phyloP scores from a whole-genome alignment of 148 eudicot genomes.

The Rhododendron griersonianum region DNA sequence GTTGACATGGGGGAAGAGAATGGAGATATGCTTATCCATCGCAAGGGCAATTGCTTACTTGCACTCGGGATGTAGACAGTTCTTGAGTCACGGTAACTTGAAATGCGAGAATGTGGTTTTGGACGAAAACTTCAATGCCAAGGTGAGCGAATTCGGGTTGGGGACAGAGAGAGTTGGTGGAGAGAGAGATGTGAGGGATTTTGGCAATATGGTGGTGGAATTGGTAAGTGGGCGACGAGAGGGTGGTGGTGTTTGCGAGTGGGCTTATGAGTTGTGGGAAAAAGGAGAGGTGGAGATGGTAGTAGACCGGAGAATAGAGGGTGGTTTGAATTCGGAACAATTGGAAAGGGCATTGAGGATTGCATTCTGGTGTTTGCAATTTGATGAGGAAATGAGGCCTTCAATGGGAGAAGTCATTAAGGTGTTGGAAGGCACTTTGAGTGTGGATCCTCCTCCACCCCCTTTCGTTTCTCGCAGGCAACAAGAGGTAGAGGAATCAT shows the following conservation, averaged over 20 bases:
- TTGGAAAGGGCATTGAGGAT: conserved; percentile 51
- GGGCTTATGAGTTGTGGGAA: conserved; percentile 44
- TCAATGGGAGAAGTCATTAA: conserved; percentile 70
- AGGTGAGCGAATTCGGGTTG: conserved; percentile 52
- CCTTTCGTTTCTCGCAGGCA: conserved; percentile 25
- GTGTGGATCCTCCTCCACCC: conserved; percentile 52
- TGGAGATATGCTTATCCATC: conserved; percentile 36
- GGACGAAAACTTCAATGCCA: conserved; percentile 46
- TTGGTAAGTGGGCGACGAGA: conserved; percentile 37
- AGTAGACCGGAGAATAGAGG: conserved; percentile 35
- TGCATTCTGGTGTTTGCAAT: conserved; percentile 63
- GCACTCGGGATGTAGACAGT: conserved; percentile 62
- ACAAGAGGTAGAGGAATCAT: conserved; percentile 13
- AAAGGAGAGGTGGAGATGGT: conserved; percentile 26
- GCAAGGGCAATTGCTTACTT: conserved; percentile 55
- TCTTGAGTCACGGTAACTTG: conserved; percentile 53
- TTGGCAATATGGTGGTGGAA: conserved; percentile 43
- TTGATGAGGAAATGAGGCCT: conserved; percentile 49
- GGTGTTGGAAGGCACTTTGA: conserved; percentile 52
- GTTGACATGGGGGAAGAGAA: conserved; percentile 51
- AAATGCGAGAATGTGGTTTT: conserved; percentile 43
- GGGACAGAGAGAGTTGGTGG: conserved; percentile 4
- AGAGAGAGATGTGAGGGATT: conserved; percentile 43
- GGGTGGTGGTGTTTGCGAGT: conserved; percentile 27
- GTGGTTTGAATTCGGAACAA: conserved; percentile 38